A percentile compares a stretch with the other conserved stretches of the same genome.
These are phyloP conservation scores for Fusarium hostae DNA, from an alignment of 2,329 filamentous ascomycete genomes.

Conservation along the genomic window DNA sequence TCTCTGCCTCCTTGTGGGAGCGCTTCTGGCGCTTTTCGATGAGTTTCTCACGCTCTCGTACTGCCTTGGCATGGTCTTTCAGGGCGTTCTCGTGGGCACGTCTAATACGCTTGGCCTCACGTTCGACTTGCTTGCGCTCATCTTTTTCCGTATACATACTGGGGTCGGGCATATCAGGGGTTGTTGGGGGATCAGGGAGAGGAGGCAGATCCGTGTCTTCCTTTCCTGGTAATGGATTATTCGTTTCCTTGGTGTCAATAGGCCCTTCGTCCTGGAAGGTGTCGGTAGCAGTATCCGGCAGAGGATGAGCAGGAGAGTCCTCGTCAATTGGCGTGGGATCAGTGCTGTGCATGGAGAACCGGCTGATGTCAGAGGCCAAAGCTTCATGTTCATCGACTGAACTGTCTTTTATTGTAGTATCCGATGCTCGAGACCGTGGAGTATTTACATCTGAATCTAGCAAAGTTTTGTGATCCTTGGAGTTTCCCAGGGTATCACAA, in stretches of 20 bases:
- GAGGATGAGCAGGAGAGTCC: background rate
- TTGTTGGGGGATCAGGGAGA: slow-evolving; percentile 62
- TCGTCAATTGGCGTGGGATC: slow-evolving; percentile 55
- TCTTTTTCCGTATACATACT: slow-evolving; percentile 71
- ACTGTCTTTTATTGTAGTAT: background rate
- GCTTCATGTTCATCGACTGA: background rate
- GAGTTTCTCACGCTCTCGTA: slow-evolving; percentile 71
- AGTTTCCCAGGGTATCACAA: slow-evolving; percentile 30
- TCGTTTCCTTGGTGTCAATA: background rate
- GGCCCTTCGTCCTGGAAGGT: background rate
- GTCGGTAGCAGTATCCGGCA: background rate
- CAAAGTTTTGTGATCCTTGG: slow-evolving; percentile 26
- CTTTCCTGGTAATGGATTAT: background rate
- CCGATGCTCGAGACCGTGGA: background rate
- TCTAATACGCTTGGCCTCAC: slow-evolving; percentile 69
- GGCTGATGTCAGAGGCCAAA: slow-evolving; percentile 23
- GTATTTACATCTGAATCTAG: slow-evolving; percentile 13
- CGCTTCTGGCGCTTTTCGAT: slow-evolving; percentile 63
- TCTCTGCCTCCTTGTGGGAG: slow-evolving; percentile 53
- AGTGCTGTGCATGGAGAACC: slow-evolving; percentile 49
- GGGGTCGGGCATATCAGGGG: slow-evolving; percentile 62
- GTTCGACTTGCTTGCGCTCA: slow-evolving; percentile 74
- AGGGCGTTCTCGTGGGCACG: slow-evolving; percentile 74
- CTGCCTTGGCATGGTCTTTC: slow-evolving; percentile 72
- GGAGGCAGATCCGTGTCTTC: slow-evolving; percentile 39